Evolutionary conservation across 352 stramenopile genomes (phyloP).

Genomic region (Globisporangium radiosum): DNA sequence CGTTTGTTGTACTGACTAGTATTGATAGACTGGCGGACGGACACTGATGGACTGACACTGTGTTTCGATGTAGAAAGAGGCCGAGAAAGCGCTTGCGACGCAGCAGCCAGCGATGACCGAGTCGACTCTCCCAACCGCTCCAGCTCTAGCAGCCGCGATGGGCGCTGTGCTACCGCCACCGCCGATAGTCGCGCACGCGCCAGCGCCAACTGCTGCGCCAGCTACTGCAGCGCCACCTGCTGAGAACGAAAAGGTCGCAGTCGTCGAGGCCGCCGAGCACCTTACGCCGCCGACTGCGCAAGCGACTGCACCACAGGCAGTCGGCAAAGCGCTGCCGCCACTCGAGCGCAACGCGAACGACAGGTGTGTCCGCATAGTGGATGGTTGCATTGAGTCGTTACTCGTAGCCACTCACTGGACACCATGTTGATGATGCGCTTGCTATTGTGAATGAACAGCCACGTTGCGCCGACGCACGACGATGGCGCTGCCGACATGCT

Average conservation of each 20-base stretch:
- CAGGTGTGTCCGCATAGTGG: neutral
- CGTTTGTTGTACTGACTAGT: too few relatives aligned
- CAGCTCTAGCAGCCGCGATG: neutral
- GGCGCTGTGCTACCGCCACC: constrained; percentile 7
- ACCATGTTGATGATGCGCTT: neutral
- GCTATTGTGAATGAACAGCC: neutral
- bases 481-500: constrained; percentile 8
- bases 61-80: constrained; percentile 14
- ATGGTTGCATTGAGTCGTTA: neutral
- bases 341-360: constrained; percentile 2
- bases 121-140: neutral
- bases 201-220: constrained; percentile 1
- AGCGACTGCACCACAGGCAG: neutral
- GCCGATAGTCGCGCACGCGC: constrained; percentile 3
- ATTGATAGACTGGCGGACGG: too few relatives aligned
- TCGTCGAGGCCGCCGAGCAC: constrained; percentile 25
- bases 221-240: neutral
- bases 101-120: neutral
- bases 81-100: constrained; percentile 10
- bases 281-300: constrained; percentile 1
- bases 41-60: too few relatives aligned
- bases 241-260: constrained; percentile 22
- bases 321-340: constrained; percentile 3
- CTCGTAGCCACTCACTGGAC: too few relatives aligned
- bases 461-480: neutral